These are phyloP conservation scores for Lipomyces chichibuensis DNA, from an alignment of 805 yeast genomes.

Conservation along the genomic window DNA sequence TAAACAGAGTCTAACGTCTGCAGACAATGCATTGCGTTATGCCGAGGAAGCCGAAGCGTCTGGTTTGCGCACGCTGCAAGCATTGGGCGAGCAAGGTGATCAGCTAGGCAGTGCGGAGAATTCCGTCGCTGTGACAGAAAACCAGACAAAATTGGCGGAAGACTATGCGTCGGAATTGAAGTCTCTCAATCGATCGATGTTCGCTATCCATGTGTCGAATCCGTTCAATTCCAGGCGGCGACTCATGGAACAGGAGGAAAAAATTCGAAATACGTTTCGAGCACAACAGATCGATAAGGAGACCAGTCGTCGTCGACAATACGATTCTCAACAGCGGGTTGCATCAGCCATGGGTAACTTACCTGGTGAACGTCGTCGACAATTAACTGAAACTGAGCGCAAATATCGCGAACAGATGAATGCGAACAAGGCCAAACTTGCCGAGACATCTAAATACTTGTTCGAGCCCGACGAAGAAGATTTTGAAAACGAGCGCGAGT, in stretches of 20 bases:
- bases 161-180: slow-evolving; percentile 78
- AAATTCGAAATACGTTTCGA: slow-evolving; percentile 61
- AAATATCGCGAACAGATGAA: slow-evolving; percentile 46
- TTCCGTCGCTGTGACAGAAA: slow-evolving; percentile 72
- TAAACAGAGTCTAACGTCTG: slow-evolving; percentile 81
- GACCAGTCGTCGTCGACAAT: slow-evolving; percentile 59
- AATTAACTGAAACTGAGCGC: slow-evolving; percentile 27
- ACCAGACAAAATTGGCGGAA: slow-evolving; percentile 80
- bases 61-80: slow-evolving; percentile 82
- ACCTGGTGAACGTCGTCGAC: slow-evolving; percentile 36
- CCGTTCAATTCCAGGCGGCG: slow-evolving; percentile 87
- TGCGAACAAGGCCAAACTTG: slow-evolving; percentile 56
- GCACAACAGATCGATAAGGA: slow-evolving; percentile 67
- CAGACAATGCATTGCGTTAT: slow-evolving; percentile 77
- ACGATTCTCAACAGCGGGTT: slow-evolving; percentile 69
- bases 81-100: slow-evolving; percentile 93
- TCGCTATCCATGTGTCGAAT: slow-evolving; percentile 79
- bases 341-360: slow-evolving; percentile 50
- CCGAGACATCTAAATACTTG: slow-evolving; percentile 68
- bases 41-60: slow-evolving; percentile 73
- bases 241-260: slow-evolving; percentile 71
- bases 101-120: slow-evolving; percentile 77
- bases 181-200: slow-evolving; percentile 76
- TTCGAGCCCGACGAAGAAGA: slow-evolving; percentile 92
- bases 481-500: slow-evolving; percentile 86